A percentile compares a stretch with the other conserved stretches of the same genome.
phyloP scores from a whole-genome alignment of 225 moss, liverwort and hornwort genomes.

The Thuidium tamariscinum region DNA sequence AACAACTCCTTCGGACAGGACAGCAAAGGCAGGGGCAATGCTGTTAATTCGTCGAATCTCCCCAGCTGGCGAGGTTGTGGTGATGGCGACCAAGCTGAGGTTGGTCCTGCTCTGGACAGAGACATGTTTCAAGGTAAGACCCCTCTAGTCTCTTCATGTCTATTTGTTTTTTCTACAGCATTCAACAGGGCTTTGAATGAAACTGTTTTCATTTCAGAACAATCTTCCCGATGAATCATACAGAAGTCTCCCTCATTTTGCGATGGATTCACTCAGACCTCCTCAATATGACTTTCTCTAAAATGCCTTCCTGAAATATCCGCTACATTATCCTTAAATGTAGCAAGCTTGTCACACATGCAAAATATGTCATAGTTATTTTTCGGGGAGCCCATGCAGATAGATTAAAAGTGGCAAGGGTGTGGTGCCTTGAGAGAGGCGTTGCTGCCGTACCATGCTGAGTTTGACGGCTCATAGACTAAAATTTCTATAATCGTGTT shows the following conservation, averaged over 20 bases:
- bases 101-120: constrained; percentile 12
- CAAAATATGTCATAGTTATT: neutral
- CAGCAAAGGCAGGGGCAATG: neutral
- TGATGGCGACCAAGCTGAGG: constrained; percentile 13
- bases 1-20: constrained; percentile 15
- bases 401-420: neutral
- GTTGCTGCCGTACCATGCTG: neutral
- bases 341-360: neutral
- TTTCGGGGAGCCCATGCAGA: neutral
- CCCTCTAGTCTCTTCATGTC: neutral
- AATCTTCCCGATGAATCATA: neutral
- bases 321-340: neutral
- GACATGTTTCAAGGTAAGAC: constrained; percentile 12
- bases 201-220: neutral
- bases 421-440: neutral
- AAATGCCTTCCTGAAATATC: neutral
- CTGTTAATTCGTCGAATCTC: constrained; percentile 7
- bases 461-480: neutral
- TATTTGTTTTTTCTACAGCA: neutral
- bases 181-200: neutral
- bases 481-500: neutral
- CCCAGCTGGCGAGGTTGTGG: constrained; percentile 22
- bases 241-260: neutral
- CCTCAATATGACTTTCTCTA: neutral
- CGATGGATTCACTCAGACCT: neutral